Base-by-base conservation (phyloP, 2,329 filamentous ascomycete genomes). In the Ascochyta lentis region DNA sequence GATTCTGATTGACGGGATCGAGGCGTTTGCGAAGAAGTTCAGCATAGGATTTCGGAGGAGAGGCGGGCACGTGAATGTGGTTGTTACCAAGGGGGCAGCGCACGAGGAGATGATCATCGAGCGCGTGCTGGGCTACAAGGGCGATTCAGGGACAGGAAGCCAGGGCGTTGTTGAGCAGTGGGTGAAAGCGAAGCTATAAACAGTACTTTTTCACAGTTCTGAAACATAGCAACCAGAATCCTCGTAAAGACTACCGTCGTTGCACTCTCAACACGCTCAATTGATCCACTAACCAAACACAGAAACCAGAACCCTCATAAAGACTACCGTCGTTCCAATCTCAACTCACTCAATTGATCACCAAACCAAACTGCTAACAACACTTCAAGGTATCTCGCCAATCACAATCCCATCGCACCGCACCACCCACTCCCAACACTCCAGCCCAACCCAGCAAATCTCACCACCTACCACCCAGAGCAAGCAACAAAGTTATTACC, bases 401-500 rank as follows among this genome's bases (percentile, higher is more conserved):
- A 6, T 40, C 41, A 45, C 16, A 51, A 51, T 24, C 29, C 33
- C 41, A 34, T 19, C 19, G 19, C 19, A 19, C 7, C 41, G 41
- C 35, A 46, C 12, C 29, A 33, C 4, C 29, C 29, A 33, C 3
- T 6, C 24, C 24, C 6, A 26, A 8, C 24, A 26, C 24, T n/a
- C 15, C 33, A 35, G 33, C 15, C 6, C 12, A 9, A n/a, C 31
- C 29, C 10, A 10, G 4, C 33, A 19, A 37, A 22, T 22, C 34
- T 8, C 26, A 19, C 23, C 35, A 37, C 47, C 49, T 53, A 65
- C 60, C 61, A 66, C 27, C 77, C 77, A 38, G 70, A 70, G 71
- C 88, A 90, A n/a, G 79, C 82, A 52, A 90, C 86, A 74, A 91
- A 91, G 74, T 83, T 79, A 71, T 90, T 86, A 7, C 86, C 86